Evolutionary conservation across 2,329 filamentous ascomycete genomes (phyloP).

Genomic region (Calonectria naviculata): DNA sequence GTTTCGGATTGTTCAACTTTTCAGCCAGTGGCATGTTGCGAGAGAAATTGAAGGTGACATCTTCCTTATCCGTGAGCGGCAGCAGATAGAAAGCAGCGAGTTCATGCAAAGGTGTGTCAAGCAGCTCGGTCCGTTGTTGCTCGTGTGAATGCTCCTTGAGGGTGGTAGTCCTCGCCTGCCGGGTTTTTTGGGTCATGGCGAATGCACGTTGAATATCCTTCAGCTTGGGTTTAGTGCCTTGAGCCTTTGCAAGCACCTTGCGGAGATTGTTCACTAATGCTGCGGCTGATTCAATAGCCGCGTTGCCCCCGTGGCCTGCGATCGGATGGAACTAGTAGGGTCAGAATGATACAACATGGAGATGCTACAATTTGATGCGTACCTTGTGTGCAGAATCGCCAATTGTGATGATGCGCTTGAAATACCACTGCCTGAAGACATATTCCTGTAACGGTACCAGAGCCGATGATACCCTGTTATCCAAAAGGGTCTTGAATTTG

Average conservation of each 20-base stretch:
- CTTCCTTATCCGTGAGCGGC: slow-evolving; percentile 11
- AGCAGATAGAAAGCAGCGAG: slow-evolving; percentile 4
- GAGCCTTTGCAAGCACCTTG: neutral
- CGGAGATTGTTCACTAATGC: slow-evolving; percentile 4
- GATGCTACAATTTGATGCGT: neutral
- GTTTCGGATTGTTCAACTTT: slow-evolving; percentile 11
- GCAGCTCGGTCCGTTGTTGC: slow-evolving; percentile 7
- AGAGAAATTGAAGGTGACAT: slow-evolving; percentile 20
- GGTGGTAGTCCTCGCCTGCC: slow-evolving; percentile 3
- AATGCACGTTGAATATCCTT: slow-evolving; percentile 5
- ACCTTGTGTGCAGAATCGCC: slow-evolving; percentile 56
- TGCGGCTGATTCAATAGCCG: slow-evolving; percentile 12
- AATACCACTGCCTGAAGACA: slow-evolving; percentile 51
- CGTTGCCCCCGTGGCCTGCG: slow-evolving; percentile 19
- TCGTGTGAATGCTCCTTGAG: slow-evolving; percentile 16
- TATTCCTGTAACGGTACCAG: slow-evolving; percentile 50
- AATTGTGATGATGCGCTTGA: slow-evolving; percentile 50
- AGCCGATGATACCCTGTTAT: slow-evolving; percentile 38
- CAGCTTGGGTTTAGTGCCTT: neutral
- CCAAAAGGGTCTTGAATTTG: slow-evolving; percentile 44
- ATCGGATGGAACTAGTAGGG: slow-evolving; percentile 9
- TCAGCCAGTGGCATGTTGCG: slow-evolving; percentile 19
- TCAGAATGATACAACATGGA: neutral
- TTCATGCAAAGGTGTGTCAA: slow-evolving; percentile 15
- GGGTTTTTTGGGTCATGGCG: slow-evolving; percentile 8